A percentile compares a stretch with the other conserved stretches of the same genome.
Evolutionary conservation across 2,329 filamentous ascomycete species (phyloP).

Genomic region (Hypoxylon sp.): DNA sequence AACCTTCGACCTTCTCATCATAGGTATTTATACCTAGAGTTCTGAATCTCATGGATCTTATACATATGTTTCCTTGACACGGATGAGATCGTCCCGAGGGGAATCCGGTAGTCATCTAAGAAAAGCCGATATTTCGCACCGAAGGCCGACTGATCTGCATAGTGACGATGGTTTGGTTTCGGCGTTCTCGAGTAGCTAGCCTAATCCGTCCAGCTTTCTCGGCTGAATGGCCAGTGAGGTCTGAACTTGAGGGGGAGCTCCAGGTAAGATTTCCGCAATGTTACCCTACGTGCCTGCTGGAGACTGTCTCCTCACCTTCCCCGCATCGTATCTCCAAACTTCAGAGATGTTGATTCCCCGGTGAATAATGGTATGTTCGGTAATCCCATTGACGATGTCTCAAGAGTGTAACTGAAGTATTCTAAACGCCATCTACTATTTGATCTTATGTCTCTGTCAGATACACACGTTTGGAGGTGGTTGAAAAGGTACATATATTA

Average conservation of each 20-base stretch:
- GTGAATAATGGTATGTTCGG: background rate
- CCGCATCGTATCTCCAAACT: slow-evolving; percentile 21
- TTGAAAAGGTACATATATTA: background rate
- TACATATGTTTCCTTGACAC: background rate
- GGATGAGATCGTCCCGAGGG: slow-evolving; percentile 24
- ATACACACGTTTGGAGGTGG: background rate
- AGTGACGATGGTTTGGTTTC: slow-evolving; percentile 10
- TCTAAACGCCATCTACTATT: background rate
- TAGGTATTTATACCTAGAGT: background rate
- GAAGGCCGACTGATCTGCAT: slow-evolving; percentile 13
- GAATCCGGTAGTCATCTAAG: slow-evolving; percentile 12
- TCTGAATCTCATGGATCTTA: background rate
- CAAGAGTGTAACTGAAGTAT: background rate
- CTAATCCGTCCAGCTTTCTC: slow-evolving; percentile 24
- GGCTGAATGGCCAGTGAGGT: slow-evolving; percentile 28
- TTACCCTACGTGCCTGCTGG: slow-evolving; percentile 21
- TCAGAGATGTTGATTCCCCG: background rate
- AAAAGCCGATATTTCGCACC: background rate
- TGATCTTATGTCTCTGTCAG: background rate
- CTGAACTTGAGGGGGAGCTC: slow-evolving; percentile 20
- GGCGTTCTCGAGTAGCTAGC: slow-evolving; percentile 20
- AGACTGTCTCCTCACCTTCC: slow-evolving; percentile 12
- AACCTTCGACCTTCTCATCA: background rate
- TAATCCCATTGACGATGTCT: background rate
- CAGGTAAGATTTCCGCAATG: slow-evolving; percentile 13